Evolutionary conservation across 2,329 filamentous ascomycete species (phyloP).

Genomic region (Pyrenochaeta sp.): DNA sequence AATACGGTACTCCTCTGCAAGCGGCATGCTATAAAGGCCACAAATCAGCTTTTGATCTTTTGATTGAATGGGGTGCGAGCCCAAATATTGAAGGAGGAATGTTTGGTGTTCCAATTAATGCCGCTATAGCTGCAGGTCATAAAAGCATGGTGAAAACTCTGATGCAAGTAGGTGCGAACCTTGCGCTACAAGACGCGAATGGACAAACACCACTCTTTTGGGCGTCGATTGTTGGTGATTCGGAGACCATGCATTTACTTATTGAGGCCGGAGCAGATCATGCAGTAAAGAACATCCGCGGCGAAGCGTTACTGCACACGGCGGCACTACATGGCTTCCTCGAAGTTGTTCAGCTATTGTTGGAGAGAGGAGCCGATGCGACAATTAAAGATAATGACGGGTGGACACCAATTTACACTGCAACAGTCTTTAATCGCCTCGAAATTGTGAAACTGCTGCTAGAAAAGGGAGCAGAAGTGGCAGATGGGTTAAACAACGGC

Average conservation of each 20-base stretch:
- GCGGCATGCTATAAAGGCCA: constrained; percentile 9
- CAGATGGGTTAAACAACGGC: no score
- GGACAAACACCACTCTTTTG: no score
- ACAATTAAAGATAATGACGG: no score
- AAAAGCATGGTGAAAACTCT: constrained; percentile 8
- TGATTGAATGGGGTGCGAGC: constrained; percentile 10
- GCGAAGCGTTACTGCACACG: no score
- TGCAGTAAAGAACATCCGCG: no score
- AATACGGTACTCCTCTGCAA: constrained; percentile 12
- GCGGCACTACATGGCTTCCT: not conserved
- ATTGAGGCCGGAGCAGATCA: no score
- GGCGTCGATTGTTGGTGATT: no score
- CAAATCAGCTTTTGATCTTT: constrained; percentile 2
- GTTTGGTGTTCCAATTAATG: constrained; percentile 14
- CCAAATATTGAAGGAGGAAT: constrained; percentile 14
- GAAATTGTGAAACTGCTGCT: not conserved
- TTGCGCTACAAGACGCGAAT: not conserved
- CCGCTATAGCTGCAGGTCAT: constrained; percentile 6
- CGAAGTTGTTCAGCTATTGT: constrained; percentile 4
- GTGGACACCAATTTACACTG: not conserved
- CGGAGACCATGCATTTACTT: no score
- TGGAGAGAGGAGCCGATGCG: constrained; percentile 18
- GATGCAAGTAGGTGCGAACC: constrained; percentile 1
- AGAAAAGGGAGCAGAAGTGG: no score
- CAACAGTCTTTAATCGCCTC: not conserved